Conservation (phyloP, 2,329 filamentous ascomycete species). For the Pseudogymnoascus sp. region DNA sequence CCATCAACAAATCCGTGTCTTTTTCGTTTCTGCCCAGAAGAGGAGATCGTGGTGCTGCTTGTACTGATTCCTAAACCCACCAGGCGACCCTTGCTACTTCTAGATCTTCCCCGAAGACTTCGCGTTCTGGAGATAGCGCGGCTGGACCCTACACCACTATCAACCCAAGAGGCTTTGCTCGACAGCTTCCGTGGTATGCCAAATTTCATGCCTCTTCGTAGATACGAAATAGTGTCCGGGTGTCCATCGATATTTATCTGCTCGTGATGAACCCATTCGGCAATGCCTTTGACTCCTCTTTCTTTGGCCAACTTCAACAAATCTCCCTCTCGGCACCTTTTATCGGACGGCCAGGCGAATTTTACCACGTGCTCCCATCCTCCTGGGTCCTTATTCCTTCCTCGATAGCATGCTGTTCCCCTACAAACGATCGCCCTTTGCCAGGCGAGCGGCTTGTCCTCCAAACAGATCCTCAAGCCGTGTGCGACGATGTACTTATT, state of each 20-base stretch:
- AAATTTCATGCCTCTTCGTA: slow-evolving; percentile 24
- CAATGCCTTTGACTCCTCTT: slow-evolving; percentile 22
- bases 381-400: slow-evolving; percentile 15
- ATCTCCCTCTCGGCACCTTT: slow-evolving; percentile 21
- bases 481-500: neutral
- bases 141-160: slow-evolving; percentile 17
- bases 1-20: slow-evolving; percentile 17
- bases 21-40: slow-evolving; percentile 15
- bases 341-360: slow-evolving; percentile 29
- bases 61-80: slow-evolving; percentile 2
- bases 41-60: slow-evolving; percentile 9
- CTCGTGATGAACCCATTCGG: slow-evolving; percentile 23
- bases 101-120: slow-evolving; percentile 4
- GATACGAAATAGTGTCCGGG: slow-evolving; percentile 21
- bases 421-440: slow-evolving; percentile 5
- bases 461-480: neutral
- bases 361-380: slow-evolving; percentile 26
- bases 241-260: slow-evolving; percentile 21
- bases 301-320: neutral
- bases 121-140: slow-evolving; percentile 15
- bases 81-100: neutral
- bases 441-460: neutral
- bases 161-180: slow-evolving; percentile 20
- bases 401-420: slow-evolving; percentile 23
- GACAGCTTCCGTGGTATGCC: slow-evolving; percentile 16